Conservation (phyloP, 1,284 basidiomycete genomes). For the Tylopilus sp. region DNA sequence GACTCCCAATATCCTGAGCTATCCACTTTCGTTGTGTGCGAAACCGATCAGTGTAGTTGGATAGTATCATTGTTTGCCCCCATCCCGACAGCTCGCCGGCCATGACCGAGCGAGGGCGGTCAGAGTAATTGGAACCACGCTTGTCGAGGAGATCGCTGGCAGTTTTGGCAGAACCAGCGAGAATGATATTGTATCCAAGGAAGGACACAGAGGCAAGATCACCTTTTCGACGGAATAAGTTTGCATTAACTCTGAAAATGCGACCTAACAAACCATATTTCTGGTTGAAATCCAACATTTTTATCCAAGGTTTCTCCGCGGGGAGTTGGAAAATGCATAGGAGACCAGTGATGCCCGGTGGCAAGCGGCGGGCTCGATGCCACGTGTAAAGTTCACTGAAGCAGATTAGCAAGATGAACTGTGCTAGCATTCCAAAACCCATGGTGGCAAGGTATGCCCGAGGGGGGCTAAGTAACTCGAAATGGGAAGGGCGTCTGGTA, state of each 20-base stretch:
- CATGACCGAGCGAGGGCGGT: slow-evolving; percentile 37
- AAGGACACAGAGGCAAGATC: slow-evolving; percentile 30
- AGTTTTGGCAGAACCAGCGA: slow-evolving; percentile 33
- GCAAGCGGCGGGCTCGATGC: slow-evolving; percentile 16
- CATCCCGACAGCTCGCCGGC: slow-evolving; percentile 39
- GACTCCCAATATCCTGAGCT: slow-evolving; percentile 44
- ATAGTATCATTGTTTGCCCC: slow-evolving; percentile 39
- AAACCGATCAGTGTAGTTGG: slow-evolving; percentile 34
- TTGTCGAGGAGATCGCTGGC: slow-evolving; percentile 38
- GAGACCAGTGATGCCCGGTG: slow-evolving; percentile 29
- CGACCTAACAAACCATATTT: slow-evolving; percentile 22
- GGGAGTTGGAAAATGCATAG: slow-evolving; percentile 22
- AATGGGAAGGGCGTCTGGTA: neutral
- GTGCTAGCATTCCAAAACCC: neutral
- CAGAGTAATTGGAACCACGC: slow-evolving; percentile 30
- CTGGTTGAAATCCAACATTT: slow-evolving; percentile 20
- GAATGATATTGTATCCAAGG: slow-evolving; percentile 26
- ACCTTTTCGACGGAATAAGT: no score
- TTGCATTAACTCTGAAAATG: no score
- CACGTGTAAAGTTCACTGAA: slow-evolving; percentile 13
- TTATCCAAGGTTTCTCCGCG: slow-evolving; percentile 16
- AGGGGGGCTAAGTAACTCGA: no score
- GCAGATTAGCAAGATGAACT: neutral
- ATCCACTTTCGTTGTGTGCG: slow-evolving; percentile 35
- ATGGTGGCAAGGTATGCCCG: no score